Percentiles rank a stretch among this genome's conserved stretches.
Conservation (phyloP, 441 rosid species). For the Macaranga tanarius region DNA sequence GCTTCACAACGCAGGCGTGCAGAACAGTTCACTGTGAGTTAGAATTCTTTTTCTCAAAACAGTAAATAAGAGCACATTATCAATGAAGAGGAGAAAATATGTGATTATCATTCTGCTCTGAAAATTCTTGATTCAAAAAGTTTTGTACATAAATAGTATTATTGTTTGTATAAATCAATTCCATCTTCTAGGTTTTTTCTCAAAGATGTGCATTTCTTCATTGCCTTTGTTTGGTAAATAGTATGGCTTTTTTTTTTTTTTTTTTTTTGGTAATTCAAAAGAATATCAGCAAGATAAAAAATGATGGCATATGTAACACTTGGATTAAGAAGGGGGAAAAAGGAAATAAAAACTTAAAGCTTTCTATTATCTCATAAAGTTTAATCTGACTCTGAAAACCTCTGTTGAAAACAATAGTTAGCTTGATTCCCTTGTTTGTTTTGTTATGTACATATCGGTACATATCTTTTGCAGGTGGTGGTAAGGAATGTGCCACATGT, state of each 20-base stretch:
- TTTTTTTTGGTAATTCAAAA: background rate
- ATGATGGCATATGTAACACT: background rate
- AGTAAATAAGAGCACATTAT: background rate
- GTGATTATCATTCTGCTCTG: background rate
- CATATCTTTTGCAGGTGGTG: slow-evolving; percentile 60
- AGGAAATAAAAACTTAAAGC: background rate
- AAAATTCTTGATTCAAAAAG: background rate
- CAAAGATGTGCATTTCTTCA: background rate
- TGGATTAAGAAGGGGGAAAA: background rate
- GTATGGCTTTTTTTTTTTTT: background rate
- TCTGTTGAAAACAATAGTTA: background rate
- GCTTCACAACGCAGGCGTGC: slow-evolving; percentile 75
- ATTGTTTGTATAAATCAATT: background rate
- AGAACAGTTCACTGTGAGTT: slow-evolving; percentile 94
- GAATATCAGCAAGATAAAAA: background rate
- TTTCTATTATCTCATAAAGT: background rate
- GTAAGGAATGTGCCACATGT: slow-evolving; percentile 78
- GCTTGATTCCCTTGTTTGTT: background rate
- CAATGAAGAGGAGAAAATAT: background rate
- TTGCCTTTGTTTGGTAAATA: background rate
- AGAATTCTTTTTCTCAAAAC: background rate
- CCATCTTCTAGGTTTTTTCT: background rate
- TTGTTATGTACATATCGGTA: background rate
- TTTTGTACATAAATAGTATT: background rate
- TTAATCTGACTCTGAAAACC: background rate